Conservation (phyloP, 2,329 filamentous ascomycete genomes). For the Diaporthe nobilis region DNA sequence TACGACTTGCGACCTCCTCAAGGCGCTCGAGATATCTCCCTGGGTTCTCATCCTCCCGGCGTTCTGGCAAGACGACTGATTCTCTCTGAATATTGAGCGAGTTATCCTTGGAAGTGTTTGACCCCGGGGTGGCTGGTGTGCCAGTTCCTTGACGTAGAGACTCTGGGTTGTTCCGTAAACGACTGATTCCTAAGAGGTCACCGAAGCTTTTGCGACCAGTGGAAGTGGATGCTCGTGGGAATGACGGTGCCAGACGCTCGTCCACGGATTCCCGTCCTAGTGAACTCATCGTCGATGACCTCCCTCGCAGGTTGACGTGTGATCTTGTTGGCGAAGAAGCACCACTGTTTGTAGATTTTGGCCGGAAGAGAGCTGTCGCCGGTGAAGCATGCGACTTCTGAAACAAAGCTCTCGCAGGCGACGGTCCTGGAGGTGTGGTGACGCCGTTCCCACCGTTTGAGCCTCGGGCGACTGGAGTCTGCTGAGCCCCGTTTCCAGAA, state of each 20-base stretch:
- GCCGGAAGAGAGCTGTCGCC: slow-evolving; percentile 65
- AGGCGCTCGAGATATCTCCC: slow-evolving; percentile 89
- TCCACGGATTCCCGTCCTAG: slow-evolving; percentile 80
- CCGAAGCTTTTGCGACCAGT: slow-evolving; percentile 95
- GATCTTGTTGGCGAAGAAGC: slow-evolving; percentile 78
- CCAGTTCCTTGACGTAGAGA: slow-evolving; percentile 78
- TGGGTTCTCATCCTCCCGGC: slow-evolving; percentile 89
- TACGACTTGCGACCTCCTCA: slow-evolving; percentile 83
- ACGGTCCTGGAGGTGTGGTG: slow-evolving; percentile 52
- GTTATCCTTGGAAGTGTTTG: slow-evolving; percentile 82
- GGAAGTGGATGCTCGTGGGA: slow-evolving; percentile 84
- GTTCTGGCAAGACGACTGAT: slow-evolving; percentile 79
- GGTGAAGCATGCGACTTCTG: slow-evolving; percentile 59
- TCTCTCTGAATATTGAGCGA: slow-evolving; percentile 85
- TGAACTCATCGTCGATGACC: slow-evolving; percentile 93
- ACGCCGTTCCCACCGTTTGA: slow-evolving; percentile 46
- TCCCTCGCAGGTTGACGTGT: slow-evolving; percentile 74
- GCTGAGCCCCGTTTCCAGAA: slow-evolving; percentile 34
- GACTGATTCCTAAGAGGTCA: slow-evolving; percentile 83
- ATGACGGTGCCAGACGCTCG: slow-evolving; percentile 76
- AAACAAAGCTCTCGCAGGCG: slow-evolving; percentile 50
- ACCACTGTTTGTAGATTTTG: slow-evolving; percentile 65
- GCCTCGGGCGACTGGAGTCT: slow-evolving; percentile 46
- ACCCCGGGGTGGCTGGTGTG: slow-evolving; percentile 78
- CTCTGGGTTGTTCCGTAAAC: slow-evolving; percentile 87